These are phyloP conservation scores for Coemansia sp. DNA, from an alignment of 192 early-diverging fungal genomes.

Conservation along the genomic window DNA sequence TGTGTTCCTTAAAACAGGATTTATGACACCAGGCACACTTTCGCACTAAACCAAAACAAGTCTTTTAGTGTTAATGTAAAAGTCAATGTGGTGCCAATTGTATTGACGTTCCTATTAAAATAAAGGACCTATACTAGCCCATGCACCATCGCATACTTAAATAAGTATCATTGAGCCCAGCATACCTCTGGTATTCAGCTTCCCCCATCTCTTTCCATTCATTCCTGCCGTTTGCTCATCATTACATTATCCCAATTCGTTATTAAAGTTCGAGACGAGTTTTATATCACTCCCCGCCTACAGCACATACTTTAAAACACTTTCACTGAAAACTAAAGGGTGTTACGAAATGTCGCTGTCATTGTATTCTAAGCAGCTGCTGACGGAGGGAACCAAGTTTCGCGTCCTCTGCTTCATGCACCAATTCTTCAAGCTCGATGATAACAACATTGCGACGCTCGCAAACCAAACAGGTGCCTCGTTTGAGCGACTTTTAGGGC, in stretches of 20 bases:
- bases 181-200: not conserved
- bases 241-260: constrained; percentile 2
- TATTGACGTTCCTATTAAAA: not conserved
- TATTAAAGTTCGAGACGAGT: not conserved
- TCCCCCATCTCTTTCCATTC: not conserved
- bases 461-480: constrained; percentile 16
- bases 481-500: constrained; percentile 13
- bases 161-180: not conserved
- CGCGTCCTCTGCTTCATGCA: constrained; percentile 37
- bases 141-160: constrained; percentile 1
- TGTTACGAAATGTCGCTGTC: not conserved
- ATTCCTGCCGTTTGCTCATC: not conserved
- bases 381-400: constrained; percentile 31
- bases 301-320: too few species aligned
- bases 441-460: constrained; percentile 26
- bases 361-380: constrained; percentile 19
- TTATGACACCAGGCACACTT: constrained; percentile 5
- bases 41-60: not conserved
- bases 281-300: too few species aligned
- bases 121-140: not conserved
- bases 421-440: constrained; percentile 21
- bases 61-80: not conserved
- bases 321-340: not conserved
- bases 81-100: not conserved
- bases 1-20: constrained; percentile 3